phyloP scores from a whole-genome alignment of 2,329 filamentous ascomycete species.

The Magnaporthiopsis incrustans region DNA sequence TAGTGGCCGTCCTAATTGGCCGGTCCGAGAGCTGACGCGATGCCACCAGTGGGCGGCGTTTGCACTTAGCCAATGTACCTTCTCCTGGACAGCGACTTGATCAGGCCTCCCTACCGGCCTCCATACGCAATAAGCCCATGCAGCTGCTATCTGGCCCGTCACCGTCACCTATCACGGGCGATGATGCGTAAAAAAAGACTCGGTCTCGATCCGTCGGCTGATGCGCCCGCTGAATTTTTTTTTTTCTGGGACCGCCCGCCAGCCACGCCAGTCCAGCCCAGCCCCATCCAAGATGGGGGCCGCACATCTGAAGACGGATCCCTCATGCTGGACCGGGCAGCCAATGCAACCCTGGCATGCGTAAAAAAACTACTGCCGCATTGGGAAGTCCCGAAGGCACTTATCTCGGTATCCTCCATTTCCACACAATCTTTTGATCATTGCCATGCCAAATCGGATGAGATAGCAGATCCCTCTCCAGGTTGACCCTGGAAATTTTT shows the following conservation, averaged over 20 bases:
- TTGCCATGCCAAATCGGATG: neutral
- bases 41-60: too few species aligned
- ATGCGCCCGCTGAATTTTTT: neutral
- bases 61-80: too few species aligned
- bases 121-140: neutral
- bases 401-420: neutral
- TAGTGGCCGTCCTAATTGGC: too few species aligned
- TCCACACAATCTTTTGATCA: neutral
- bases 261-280: neutral
- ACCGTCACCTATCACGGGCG: neutral
- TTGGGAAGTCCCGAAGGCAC: neutral
- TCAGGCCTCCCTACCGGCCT: too few species aligned
- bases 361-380: neutral
- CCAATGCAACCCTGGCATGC: neutral
- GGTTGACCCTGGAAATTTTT: neutral
- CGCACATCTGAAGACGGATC: neutral
- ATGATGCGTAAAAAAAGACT: neutral
- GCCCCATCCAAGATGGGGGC: neutral
- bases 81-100: too few species aligned
- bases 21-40: too few species aligned
- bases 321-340: neutral
- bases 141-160: neutral
- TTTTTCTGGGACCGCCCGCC: neutral
- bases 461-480: neutral
- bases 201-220: neutral